Conservation (phyloP, 306 rosid species). For the Senna tora region DNA sequence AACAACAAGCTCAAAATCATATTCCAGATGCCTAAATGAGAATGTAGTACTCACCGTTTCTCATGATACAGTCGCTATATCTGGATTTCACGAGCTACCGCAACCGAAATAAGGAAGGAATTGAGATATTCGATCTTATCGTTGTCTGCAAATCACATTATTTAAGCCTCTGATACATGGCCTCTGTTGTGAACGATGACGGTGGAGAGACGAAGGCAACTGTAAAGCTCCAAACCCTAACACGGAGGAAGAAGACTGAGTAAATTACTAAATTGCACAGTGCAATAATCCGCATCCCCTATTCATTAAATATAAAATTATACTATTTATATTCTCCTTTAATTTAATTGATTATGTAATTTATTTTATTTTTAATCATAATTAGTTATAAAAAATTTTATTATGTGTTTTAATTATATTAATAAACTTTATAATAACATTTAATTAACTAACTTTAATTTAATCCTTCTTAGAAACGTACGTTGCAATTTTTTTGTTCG, state of each 20-base stretch:
- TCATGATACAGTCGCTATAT: background rate
- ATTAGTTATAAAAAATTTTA: no score
- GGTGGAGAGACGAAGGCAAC: background rate
- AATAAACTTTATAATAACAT: no score
- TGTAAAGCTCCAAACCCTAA: constrained; percentile 19
- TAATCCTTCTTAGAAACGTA: no score
- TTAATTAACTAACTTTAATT: no score
- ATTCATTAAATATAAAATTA: no score
- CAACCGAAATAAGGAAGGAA: background rate
- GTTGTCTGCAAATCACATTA: background rate
- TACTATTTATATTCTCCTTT: no score
- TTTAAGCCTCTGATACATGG: background rate
- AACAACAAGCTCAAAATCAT: background rate
- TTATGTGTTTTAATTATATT: no score
- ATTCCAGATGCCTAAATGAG: background rate
- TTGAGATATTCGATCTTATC: background rate
- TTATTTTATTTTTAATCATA: no score
- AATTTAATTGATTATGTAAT: no score
- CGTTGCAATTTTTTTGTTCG: no score
- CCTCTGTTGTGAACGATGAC: background rate
- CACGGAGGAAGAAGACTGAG: background rate
- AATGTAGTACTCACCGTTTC: background rate
- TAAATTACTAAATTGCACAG: background rate
- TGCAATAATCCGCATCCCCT: background rate
- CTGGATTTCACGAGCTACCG: background rate